Evolutionary conservation across 345 rosid genomes (phyloP), one percentile per base, ranked within the genome.

Genomic region (Litchi chinensis): DNA sequence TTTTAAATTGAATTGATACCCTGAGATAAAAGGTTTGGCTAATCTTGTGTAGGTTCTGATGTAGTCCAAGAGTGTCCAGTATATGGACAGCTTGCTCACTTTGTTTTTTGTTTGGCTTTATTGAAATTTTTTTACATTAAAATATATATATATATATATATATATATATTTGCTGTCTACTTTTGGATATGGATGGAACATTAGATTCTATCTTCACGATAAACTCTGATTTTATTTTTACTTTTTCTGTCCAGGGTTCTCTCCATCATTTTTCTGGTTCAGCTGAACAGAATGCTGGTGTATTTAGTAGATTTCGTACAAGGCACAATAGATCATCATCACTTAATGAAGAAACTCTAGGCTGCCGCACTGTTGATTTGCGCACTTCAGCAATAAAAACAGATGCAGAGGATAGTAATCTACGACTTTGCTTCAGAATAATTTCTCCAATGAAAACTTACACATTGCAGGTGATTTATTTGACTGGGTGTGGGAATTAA

Each of bases 351-450:
- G 93, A 84, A 75, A 87, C 79, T 81, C 77, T 86, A 60, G 90
- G 83, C n/a, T 91, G 86, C 77, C 83, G 76, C 22, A 76, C 86
- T 73, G 77, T 94, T 70, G 93, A 92, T 88, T 94, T 94, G 82
- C 89, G 68, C 16, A 91, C 92, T 18, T 89, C 97, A 60, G 85
- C 87, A 72, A 81, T 92, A 79, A 94, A 94, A 84, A 79, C 91
- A 79, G 95, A 94, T 12, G 92, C 97, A 56, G 97, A 92, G 70
- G 95, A 92, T 79, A 81, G 88, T 60, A 89, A 91, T 86, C 83
- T 92, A 69, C 90, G 97, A 69, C 97, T 94, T 57, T 94, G 98
- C 81, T 94, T 94, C 84, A 89, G 97, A 83, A 88, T 94, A 76
- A 88, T 94, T 79, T 90, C 97, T 65, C 98, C 98, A 40, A 73